Evolutionary conservation across 306 rosid species (phyloP).

Genomic region (Prunus persica): Prunus_persica_NCBIv2 NC_034009.1:36275001-36275500

Average conservation of each 20-base stretch:
- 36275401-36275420: neutral
- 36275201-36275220: neutral
- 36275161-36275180: neutral
- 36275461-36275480: conserved; percentile 1
- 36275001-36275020: too few relatives aligned
- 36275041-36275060: rapidly evolving
- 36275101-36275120: too few relatives aligned
- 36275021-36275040: too few relatives aligned
- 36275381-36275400: neutral
- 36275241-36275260: neutral
- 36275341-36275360: too few relatives aligned
- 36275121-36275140: neutral
- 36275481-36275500: neutral
- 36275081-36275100: too few relatives aligned
- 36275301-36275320: neutral
- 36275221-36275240: neutral
- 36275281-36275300: neutral
- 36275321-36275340: neutral
- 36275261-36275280: conserved; percentile 3
- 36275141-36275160: neutral
- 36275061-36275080: rapidly evolving
- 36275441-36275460: neutral
- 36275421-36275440: neutral
- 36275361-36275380: neutral
- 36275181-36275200: neutral